phyloP scores from a whole-genome alignment of 2,329 filamentous ascomycete genomes.

The Arachnopeziza araneosa region DNA sequence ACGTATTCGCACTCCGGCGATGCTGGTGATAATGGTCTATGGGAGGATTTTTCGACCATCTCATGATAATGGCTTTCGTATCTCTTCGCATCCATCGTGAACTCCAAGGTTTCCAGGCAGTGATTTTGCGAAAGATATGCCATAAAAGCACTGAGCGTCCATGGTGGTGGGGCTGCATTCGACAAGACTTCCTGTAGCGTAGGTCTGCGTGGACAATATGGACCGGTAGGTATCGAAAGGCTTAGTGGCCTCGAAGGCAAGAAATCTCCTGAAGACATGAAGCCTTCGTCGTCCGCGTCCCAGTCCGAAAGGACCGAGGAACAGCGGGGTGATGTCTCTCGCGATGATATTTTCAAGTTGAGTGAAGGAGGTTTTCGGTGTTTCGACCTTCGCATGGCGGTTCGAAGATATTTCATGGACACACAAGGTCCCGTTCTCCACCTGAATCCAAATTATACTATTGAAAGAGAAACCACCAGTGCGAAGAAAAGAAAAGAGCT shows the following conservation, averaged over 20 bases:
- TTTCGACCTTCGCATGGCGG: conserved; percentile 32
- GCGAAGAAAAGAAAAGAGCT: conserved; percentile 9
- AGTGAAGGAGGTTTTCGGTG: conserved; percentile 28
- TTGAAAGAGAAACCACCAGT: conserved; percentile 6
- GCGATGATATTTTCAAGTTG: conserved; percentile 22
- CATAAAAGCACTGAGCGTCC: conserved; percentile 89
- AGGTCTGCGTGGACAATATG: conserved; percentile 56
- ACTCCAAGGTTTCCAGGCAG: conserved; percentile 92
- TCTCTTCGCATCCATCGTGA: conserved; percentile 87
- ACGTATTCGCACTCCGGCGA: conserved; percentile 48
- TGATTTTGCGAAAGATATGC: conserved; percentile 96
- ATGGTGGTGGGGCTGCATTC: conserved; percentile 80
- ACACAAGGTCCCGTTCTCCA: conserved; percentile 47
- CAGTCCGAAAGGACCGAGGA: conserved; percentile 33
- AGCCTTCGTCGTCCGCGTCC: conserved; percentile 43
- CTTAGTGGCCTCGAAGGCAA: conserved; percentile 41
- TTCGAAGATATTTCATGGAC: conserved; percentile 38
- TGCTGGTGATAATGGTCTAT: conserved; percentile 30
- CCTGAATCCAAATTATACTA: conserved; percentile 1
- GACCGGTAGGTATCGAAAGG: conserved; percentile 37
- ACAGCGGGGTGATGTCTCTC: conserved; percentile 28
- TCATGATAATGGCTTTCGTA: conserved; percentile 54
- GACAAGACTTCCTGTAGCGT: conserved; percentile 82
- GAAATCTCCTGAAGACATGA: conserved; percentile 42
- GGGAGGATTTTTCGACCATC: conserved; percentile 38